Base-by-base conservation (phyloP, 768 basidiomycete genomes). In the Phylloporus sp. region DNA sequence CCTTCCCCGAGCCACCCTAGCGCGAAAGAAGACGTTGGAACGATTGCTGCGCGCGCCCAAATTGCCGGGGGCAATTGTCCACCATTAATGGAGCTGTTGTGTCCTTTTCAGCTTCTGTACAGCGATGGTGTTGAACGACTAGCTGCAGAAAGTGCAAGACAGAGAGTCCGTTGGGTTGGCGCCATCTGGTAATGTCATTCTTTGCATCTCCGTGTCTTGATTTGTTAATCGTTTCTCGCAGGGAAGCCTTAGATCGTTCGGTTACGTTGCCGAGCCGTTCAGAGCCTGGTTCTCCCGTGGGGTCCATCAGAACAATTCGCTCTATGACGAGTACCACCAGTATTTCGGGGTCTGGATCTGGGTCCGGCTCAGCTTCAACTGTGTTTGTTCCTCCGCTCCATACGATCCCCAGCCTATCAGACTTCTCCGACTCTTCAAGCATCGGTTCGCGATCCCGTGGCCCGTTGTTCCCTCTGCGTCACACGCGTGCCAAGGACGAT, bases 51-150 rank as follows among this genome's bases (percentile, higher is more conserved):
- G 2, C 71, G 73, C 46, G 66, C 73, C 43, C 84, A 90, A 61
- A 78, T 63, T 8, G 65, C 38, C 52, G 70, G 41, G 74, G 73
- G 56, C 67, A 71, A 46, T 65, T 72, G 29, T 6, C 59, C 62
- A 57, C 68, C 73, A 46, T 62, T 90, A 50, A 71, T 84, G 71
- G 86, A 92, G 50, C 75, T 81, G 47, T 62, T 95, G 5, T 90
- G 90, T 46, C 92, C 92, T 0, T 95, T 96, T 68, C 91, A 94
- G 62, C 77, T 96, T 72, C 61, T 92, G 28, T 96, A 96, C 61
- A 76, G 78, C 10, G 93, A 96, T 62, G 92, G 93, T 1, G 82
- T 92, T 2, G 93, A 96, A 62, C 69, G 93, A 8, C 63, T 96
- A 21, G 92, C 84, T 6, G 84, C 89, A n/a, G 92, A 94, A 61